Conservation (phyloP, 768 basidiomycete genomes). For the Boletus sp. region DNA sequence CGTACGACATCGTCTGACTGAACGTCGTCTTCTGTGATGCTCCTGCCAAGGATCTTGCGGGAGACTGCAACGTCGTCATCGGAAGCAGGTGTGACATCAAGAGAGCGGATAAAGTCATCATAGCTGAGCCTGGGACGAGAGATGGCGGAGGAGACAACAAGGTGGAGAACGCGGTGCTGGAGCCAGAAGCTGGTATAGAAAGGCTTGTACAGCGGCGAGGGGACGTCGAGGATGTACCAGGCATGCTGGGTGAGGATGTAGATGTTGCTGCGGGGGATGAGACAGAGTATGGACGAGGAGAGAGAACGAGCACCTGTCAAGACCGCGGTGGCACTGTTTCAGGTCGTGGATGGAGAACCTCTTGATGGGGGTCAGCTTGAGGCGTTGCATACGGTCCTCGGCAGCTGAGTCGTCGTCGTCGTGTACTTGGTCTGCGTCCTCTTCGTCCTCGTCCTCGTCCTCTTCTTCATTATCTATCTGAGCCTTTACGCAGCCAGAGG, state of each 20-base stretch:
- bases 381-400: slow-evolving; percentile 25
- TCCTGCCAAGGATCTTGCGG: slow-evolving; percentile 42
- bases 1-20: slow-evolving; percentile 47
- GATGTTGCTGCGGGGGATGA: slow-evolving; percentile 48
- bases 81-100: slow-evolving; percentile 32
- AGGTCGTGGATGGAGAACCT: slow-evolving; percentile 48
- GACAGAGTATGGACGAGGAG: neutral
- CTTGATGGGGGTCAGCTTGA: slow-evolving; percentile 44
- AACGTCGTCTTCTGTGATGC: slow-evolving; percentile 42
- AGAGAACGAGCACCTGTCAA: slow-evolving; percentile 43
- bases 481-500: slow-evolving; percentile 39
- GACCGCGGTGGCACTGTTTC: slow-evolving; percentile 16
- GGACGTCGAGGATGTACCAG: slow-evolving; percentile 67
- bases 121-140: slow-evolving; percentile 37
- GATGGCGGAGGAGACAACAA: slow-evolving; percentile 41
- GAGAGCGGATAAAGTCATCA: slow-evolving; percentile 36
- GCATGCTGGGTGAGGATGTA: slow-evolving; percentile 61
- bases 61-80: slow-evolving; percentile 34
- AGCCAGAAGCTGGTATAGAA: slow-evolving; percentile 50
- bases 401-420: neutral
- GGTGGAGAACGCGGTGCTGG: slow-evolving; percentile 48
- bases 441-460: slow-evolving; percentile 24
- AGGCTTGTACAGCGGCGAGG: slow-evolving; percentile 44
- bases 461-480: slow-evolving; percentile 36
- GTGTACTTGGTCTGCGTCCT: slow-evolving; percentile 18